Conservation (phyloP, 1,284 basidiomycete species). For the Cutaneotrichosporon mucoides region DNA sequence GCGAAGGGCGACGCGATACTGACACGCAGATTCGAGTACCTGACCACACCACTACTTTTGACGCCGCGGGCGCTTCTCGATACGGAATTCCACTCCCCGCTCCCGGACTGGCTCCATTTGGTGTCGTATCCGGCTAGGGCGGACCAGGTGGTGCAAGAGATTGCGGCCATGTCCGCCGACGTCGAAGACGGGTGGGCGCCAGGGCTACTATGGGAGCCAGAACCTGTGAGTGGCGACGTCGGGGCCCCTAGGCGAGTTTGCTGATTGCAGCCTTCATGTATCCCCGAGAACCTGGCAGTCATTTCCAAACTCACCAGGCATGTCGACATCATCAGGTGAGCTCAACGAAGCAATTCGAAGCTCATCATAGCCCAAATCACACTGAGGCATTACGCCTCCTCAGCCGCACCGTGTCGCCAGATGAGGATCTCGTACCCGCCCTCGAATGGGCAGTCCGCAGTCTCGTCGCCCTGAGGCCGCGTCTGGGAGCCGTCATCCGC, state of each 20-base stretch:
- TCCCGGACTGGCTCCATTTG: conserved; percentile 33
- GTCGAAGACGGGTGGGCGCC: conserved; percentile 22
- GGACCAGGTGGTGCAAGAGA: conserved; percentile 19
- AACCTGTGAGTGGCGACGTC: conserved; percentile 23
- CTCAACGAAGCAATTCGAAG: background rate
- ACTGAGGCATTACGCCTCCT: conserved; percentile 40
- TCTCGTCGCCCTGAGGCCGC: conserved; percentile 19
- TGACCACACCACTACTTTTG: conserved; percentile 26
- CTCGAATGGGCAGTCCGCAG: conserved; percentile 18
- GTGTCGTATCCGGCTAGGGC: conserved; percentile 30
- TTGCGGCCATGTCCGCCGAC: conserved; percentile 15
- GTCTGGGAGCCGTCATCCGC: conserved; percentile 28
- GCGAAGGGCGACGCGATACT: background rate
- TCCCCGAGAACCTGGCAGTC: conserved; percentile 24
- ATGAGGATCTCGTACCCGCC: background rate
- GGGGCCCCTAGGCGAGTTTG: no score
- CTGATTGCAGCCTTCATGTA: conserved; percentile 19
- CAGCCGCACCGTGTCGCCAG: conserved; percentile 10
- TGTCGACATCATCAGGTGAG: conserved; percentile 36
- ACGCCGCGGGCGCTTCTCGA: conserved; percentile 23
- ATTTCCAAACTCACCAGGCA: conserved; percentile 18
- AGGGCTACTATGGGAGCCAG: conserved; percentile 38
- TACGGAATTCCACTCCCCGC: conserved; percentile 14
- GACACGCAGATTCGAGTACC: conserved; percentile 35
- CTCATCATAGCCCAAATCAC: conserved; percentile 42